Evolutionary conservation across 257 asterid species (phyloP).

Genomic region (Salvia splendens): DNA sequence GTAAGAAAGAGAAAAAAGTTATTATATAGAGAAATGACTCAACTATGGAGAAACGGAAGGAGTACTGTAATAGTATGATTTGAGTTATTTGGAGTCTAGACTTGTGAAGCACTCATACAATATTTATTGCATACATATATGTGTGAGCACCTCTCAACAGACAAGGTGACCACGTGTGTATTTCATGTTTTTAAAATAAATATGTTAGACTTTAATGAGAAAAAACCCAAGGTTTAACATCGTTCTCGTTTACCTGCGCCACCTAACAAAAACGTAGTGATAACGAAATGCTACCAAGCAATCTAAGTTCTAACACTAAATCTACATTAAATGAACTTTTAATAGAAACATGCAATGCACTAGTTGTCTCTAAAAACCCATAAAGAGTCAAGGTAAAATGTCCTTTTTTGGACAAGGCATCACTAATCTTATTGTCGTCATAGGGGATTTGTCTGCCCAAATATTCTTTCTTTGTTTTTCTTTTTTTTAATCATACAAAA

Average conservation of each 20-base stretch:
- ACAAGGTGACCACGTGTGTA: too few relatives aligned
- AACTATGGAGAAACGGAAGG: too few relatives aligned
- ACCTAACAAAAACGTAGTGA: conserved; percentile 39
- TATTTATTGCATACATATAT: too few relatives aligned
- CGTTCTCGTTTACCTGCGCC: conserved; percentile 23
- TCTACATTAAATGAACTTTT: background rate
- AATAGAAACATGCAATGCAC: background rate
- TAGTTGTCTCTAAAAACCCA: background rate
- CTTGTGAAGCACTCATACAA: too few relatives aligned
- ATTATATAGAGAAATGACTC: too few relatives aligned
- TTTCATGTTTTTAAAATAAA: background rate
- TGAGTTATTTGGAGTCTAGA: too few relatives aligned
- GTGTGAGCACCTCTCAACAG: too few relatives aligned
- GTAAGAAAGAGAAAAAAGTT: too few relatives aligned
- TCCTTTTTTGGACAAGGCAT: conserved; percentile 35
- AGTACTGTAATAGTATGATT: too few relatives aligned
- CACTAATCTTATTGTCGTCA: conserved; percentile 31
- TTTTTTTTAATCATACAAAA: conserved; percentile 4
- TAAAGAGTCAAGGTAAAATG: conserved; percentile 35
- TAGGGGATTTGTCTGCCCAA: background rate
- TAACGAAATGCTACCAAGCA: conserved; percentile 42
- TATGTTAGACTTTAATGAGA: background rate
- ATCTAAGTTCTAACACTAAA: conserved; percentile 17
- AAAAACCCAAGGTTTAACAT: conserved; percentile 7
- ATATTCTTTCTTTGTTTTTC: background rate